These are phyloP conservation scores for Aspergillus ibericus DNA, from an alignment of 2,329 filamentous ascomycete genomes.

Conservation along the genomic window DNA sequence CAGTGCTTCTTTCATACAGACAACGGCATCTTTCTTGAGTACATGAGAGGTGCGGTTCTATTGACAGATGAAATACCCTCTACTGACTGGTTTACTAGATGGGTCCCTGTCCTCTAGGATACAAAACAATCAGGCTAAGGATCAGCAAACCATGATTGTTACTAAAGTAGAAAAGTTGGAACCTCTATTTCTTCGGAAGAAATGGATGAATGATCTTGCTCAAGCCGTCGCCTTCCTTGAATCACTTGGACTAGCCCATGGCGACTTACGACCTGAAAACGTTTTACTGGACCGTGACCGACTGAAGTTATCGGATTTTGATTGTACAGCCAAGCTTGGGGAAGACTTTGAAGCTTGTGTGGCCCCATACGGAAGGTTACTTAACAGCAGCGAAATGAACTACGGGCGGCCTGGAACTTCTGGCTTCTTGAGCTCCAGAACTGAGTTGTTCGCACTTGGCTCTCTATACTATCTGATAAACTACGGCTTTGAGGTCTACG, in stretches of 20 bases:
- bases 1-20: slow-evolving; percentile 23
- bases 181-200: slow-evolving; percentile 24
- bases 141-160: slow-evolving; percentile 22
- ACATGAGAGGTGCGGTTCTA: slow-evolving; percentile 27
- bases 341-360: slow-evolving; percentile 25
- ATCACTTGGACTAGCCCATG: slow-evolving; percentile 33
- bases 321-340: slow-evolving; percentile 28
- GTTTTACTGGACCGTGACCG: slow-evolving; percentile 29
- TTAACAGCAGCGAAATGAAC: slow-evolving; percentile 21
- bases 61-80: neutral
- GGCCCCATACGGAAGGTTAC: slow-evolving; percentile 27
- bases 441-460: slow-evolving; percentile 34
- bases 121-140: slow-evolving; percentile 25
- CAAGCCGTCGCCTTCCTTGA: slow-evolving; percentile 34
- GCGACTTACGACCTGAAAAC: slow-evolving; percentile 35
- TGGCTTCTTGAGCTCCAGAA: slow-evolving; percentile 28
- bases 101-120: slow-evolving; percentile 24
- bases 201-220: slow-evolving; percentile 35
- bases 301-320: slow-evolving; percentile 32
- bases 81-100: slow-evolving; percentile 15
- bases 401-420: slow-evolving; percentile 20
- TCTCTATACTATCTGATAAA: slow-evolving; percentile 35
- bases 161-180: slow-evolving; percentile 28
- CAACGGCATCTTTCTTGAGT: slow-evolving; percentile 31
- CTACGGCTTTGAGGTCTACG: slow-evolving; percentile 34